Percentiles rank a stretch among this genome's conserved stretches.
Evolutionary conservation across 768 basidiomycete genomes (phyloP).

Genomic region (Mycena belliarum): DNA sequence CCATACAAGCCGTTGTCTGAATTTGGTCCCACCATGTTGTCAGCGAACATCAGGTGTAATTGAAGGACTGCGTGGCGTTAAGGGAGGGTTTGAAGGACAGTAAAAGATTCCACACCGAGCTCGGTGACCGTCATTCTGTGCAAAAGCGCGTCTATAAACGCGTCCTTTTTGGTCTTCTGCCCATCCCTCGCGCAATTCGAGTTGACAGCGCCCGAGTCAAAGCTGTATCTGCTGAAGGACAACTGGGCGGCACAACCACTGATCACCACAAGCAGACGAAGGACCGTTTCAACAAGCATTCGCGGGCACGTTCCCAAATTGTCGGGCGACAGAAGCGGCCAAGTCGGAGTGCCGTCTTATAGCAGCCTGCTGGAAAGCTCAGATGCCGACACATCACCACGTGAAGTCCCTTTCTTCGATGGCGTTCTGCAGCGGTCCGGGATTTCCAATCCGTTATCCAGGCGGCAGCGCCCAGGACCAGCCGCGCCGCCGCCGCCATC

Average conservation of each 20-base stretch:
- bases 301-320: background rate
- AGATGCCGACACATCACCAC: constrained; percentile 13
- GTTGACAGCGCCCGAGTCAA: constrained; percentile 11
- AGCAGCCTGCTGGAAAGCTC: background rate
- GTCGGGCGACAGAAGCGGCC: background rate
- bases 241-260: constrained; percentile 11
- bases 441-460: background rate
- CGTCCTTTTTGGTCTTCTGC: constrained; percentile 13
- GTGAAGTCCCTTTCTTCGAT: background rate
- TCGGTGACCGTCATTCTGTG: constrained; percentile 19
- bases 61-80: constrained; percentile 11
- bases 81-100: no score
- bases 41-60: constrained; percentile 23
- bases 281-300: constrained; percentile 6
- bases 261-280: constrained; percentile 5
- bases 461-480: no score
- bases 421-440: background rate
- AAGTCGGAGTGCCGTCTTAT: no score
- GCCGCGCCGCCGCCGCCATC: no score
- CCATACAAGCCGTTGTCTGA: constrained; percentile 20
- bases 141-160: constrained; percentile 19
- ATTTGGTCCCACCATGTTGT: constrained; percentile 20
- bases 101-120: constrained; percentile 20
- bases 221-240: constrained; percentile 14
- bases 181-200: constrained; percentile 9